Evolutionary conservation across 2,329 filamentous ascomycete species (phyloP).

Genomic region (Ascochyta clinopodiicola): DNA sequence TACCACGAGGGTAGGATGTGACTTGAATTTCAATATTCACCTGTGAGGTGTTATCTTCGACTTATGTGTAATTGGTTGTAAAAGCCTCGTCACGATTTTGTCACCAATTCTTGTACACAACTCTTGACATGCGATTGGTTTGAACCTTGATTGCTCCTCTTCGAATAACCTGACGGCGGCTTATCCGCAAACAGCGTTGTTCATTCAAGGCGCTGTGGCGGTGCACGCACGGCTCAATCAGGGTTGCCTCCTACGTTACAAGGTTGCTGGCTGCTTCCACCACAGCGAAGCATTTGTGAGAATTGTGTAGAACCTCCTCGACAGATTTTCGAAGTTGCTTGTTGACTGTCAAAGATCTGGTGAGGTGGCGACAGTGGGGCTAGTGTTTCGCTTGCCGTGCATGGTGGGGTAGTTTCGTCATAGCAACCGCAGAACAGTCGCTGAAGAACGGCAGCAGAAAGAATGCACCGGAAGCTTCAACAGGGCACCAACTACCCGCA

Average conservation of each 20-base stretch:
- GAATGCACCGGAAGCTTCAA: conserved; percentile 17
- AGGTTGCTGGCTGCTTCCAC: not conserved
- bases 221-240: conserved; percentile 3
- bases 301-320: not conserved
- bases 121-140: not conserved
- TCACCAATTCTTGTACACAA: not conserved
- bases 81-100: not conserved
- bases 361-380: conserved; percentile 16
- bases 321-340: conserved; percentile 12
- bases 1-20: too few relatives aligned
- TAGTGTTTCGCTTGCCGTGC: conserved; percentile 2
- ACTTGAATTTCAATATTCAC: too few relatives aligned
- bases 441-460: conserved; percentile 13
- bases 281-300: not conserved
- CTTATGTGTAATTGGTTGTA: not conserved
- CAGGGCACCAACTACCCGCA: conserved; percentile 5
- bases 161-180: not conserved
- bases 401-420: conserved; percentile 20
- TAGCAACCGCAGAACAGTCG: conserved; percentile 15
- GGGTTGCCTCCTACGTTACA: not conserved
- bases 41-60: not conserved
- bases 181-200: conserved; percentile 2
- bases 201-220: not conserved
- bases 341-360: conserved; percentile 1
- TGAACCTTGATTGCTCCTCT: not conserved